Base-by-base conservation (phyloP, 2,329 filamentous ascomycete genomes). In the Parastagonospora avenae region DNA sequence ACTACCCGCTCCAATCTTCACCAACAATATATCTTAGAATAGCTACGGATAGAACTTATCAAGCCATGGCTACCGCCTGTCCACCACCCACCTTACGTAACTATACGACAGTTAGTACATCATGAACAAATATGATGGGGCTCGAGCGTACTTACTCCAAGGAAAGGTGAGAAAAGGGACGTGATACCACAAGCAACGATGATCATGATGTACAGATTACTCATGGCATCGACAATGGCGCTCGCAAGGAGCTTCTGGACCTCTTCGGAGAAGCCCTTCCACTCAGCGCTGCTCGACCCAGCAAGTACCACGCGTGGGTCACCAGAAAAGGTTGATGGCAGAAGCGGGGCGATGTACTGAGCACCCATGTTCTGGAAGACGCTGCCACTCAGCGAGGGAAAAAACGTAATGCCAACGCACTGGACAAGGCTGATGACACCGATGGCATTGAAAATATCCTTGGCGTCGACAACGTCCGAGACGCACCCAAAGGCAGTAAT, bases 341-440 rank as follows among this genome's bases (percentile, higher is more conserved):
- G 35, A 8, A 48, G 28, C 35, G 35, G 46, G 10, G 28, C 16
- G 11, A 46, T 45, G 30, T 42, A 36, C 6, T 36, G 9, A 24
- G 35, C 35, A 27, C 48, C 42, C 31, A 45, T 33, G n/a, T 50
- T 50, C 16, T 45, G 48, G 27, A 50, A 46, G 10, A 50, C 16
- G 24, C 19, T 46, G 30, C 42, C 42, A 42, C 42, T 42, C 16
- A 50, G 35, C 43, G 27, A 63, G 54, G 30, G 52, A 30, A n/a
- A 60, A 47, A 4, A 47, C 44, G 56, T 52, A 14, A 56, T 58
- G 10, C 52, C 60, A 9, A 47, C 11, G 12, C 54, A 44, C 36
- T 66, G 63, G 6, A 47, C 52, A 10, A 55, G 31, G 2, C 33
- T 55, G 37, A 66, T 55, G 28, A 64, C 51, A n/a, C 52, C 55